Evolutionary conservation across 441 rosid species (phyloP), one percentile per base, ranked within the genome.

Genomic region (Daphne laureola): DNA sequence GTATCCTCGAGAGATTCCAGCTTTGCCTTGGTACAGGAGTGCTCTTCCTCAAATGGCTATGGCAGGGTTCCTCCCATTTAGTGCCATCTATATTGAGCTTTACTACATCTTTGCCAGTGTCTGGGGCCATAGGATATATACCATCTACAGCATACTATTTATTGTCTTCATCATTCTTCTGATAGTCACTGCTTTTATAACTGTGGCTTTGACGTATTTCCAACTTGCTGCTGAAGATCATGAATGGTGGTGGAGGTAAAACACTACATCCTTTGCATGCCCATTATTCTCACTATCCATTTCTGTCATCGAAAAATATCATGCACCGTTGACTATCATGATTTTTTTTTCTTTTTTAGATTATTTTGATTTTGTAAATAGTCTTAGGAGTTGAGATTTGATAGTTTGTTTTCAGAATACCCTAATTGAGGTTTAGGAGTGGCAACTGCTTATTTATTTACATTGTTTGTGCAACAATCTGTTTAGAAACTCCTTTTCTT

Each of bases 231-330:
- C 93, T 14, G 96, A 87, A 71, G 96, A 87, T 64, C 96, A 87
- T 51, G 79, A 84, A 68, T 82, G 96, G 90, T 87, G 96, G 96
- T 87, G 96, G 96, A 87, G 96, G 96, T 87, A 77, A 11, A 46
- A 0, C 42, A 49, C 23, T 61, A 31, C 38, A 31, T 11, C 8
- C 38, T 57, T 31, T 31, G 38, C 11, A 0, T 31, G 11, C 7
- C 38, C 11, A 31, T 31, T 31, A 5, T 31, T 8, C 38, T 31
- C 1, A 6, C 9, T 5, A 0, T 31, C 9, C 8, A 31, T 31
- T 31, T 9, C 38, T 31, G 38, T 31, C 1, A 0, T 31, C 7
- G 38, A 31, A 9, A 31, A 31, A 31, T 31, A 31, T 31, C 11
- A 31, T 7, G 11, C 8, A 31, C 2, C 0, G 7, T 31, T 5